Evolutionary conservation across 2,329 filamentous ascomycete genomes (phyloP), one percentile per base, ranked within the genome.

Genomic region (Teratosphaeria pseudoeucalypti): DNA sequence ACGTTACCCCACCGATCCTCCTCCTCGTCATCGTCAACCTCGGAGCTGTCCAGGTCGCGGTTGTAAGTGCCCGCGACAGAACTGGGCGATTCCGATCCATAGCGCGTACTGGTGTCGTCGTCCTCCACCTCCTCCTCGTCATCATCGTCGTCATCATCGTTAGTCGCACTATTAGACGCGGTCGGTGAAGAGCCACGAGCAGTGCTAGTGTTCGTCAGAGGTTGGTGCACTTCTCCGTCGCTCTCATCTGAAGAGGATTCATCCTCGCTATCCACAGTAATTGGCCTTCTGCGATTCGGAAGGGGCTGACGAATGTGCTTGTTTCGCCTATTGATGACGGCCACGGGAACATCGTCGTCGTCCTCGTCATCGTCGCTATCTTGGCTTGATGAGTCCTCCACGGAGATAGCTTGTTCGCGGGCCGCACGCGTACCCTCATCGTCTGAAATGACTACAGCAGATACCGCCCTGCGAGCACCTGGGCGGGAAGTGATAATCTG

Each of bases 381-480:
- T 39, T 62, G 58, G 52, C 60, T 57, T 6, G 60, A 58, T 7
- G 58, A 60, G 16, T 58, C 55, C 2, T 61, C 55, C 12, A 64
- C 55, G 7, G 56, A 57, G n/a, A 32, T 54, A 34, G 47, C 55
- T 2, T 53, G 57, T 29, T 60, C n/a, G 49, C 57, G 23, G 6
- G 54, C 11, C 27, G 56, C 6, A 19, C 54, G 54, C 23, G 60
- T 62, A 6, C 58, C 57, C 26, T 68, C 67, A 27, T 66, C 65
- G 53, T 67, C 64, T 6, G 64, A 65, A 7, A 67, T 56, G 16
- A 66, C 59, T n/a, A 65, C 56, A 23, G 55, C 53, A 34, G 47
- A 52, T 32, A 52, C 43, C 10, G 58, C 49, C 11, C 58, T 58
- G 12, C 54, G 59, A n/a, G 53, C 54, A 26, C 57, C 49, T 43